Evolutionary conservation across 129 eudicot genomes (phyloP), one percentile per base, ranked within the genome.

Genomic region (Tagetes erecta): DNA sequence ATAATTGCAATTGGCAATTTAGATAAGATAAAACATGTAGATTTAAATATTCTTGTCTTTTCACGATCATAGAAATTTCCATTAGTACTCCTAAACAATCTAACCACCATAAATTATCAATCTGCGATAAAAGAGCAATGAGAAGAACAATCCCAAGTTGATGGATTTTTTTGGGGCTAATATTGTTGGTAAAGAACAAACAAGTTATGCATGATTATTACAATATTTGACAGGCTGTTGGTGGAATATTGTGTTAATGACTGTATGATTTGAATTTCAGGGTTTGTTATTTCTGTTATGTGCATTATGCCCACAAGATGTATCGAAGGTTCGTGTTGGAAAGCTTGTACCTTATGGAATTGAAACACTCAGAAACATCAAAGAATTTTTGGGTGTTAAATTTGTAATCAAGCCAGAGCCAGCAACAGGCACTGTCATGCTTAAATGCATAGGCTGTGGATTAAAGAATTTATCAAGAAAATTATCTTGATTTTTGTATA

Each of bases 271-370:
- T 66, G 4, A 71, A 59, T 75, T 79, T 71, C 90, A 94, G 98
- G 98, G 98, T 42, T 85, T 95, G 83, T 81, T 95, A 84, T 95
- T 91, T 82, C 93, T 95, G 60, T 91, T 95, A 2, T 95, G 99
- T 79, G 97, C 99, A 4, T 81, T 95, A 68, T 91, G 97, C 64
- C 97, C 94, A 11, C 88, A 83, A 82, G 99, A 91, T 77, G 92
- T 95, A 73, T 95, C 99, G 11, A 88, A 91, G 73, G 87, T 95
- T 66, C 96, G 97, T 2, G 99, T 95, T 5, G 99, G 99, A 73
- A 86, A 91, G 86, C 91, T 95, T 34, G 87, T 91, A 1, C 97
- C 96, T 1, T 78, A 95, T 71, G 99, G 96, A 67, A 95, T 91
- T 39, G 88, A 95, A 74, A 76, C 92, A 30, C 86, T 95, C 5